Base-by-base conservation (phyloP, 352 stramenopile genomes). In the Phytopythium montanum region DNA sequence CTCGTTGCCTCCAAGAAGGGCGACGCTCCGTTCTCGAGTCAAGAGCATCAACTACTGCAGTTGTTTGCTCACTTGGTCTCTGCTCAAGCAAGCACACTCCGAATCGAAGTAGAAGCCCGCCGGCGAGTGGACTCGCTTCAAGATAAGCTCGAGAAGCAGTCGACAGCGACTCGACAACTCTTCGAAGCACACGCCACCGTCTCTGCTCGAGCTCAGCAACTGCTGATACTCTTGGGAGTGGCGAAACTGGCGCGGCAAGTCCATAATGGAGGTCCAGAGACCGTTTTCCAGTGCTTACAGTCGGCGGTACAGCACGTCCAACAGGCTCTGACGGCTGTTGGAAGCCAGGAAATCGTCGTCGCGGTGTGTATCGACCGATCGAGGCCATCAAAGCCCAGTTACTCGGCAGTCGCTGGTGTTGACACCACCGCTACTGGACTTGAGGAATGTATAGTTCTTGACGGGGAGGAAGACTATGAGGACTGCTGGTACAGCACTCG, bases 1-100 rank as follows among this genome's bases (percentile, higher is more conserved):
- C 7, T 59, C 25, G 26, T 59, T 26, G 38, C 26, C 1, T 52
- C 54, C 29, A 59, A 59, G 26, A 51, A 16, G 16, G n/a, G 5
- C 6, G 33, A 51, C 1, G 16, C 13, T 25, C 23, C 13, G 21
- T 59, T 59, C 18, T 7, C 39, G 19, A 18, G 39, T 0, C 9
- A 50, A 21, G 54, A 59, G 12, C 18, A 23, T 13, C 39, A 51
- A 18, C 28, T 59, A 14, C 10, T 61, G 36, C 50, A 29, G 34
- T 10, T 56, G 14, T 12, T 10, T 19, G n/a, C 23, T 7, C n/a
- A 42, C 9, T n/a, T 56, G 36, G 23, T 56, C 3, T 29, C 31
- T 21, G 12, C n/a, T 2, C 50, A 56, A 3, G 31, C 34, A 12
- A 10, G 10, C 4, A 29, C 31, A 29, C 6, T 31, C 21, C 18